A percentile compares a stretch with the other conserved stretches of the same genome.
phyloP scores from a whole-genome alignment of 1,284 basidiomycete species.

The Fomitopsis schrenkii region DNA sequence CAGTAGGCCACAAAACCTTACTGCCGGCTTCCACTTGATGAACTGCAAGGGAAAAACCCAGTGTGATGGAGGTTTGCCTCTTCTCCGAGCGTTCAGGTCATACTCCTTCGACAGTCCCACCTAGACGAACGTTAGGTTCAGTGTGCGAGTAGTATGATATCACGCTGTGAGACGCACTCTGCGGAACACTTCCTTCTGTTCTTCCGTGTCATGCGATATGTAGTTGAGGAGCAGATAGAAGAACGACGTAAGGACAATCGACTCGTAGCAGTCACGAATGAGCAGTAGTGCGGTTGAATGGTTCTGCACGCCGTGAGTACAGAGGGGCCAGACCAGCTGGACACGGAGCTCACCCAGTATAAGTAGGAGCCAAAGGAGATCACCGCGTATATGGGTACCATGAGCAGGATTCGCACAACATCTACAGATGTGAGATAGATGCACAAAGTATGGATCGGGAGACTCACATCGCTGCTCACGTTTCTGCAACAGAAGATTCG shows the following conservation, averaged over 20 bases:
- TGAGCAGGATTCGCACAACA: constrained; percentile 70
- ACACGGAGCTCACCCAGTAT: constrained; percentile 54
- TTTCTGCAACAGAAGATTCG: constrained; percentile 40
- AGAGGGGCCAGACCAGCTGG: not conserved
- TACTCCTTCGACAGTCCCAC: constrained; percentile 50
- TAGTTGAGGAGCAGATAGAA: constrained; percentile 76
- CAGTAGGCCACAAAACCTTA: constrained; percentile 19
- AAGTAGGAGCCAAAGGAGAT: constrained; percentile 68
- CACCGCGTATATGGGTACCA: constrained; percentile 75
- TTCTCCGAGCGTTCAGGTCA: constrained; percentile 39
- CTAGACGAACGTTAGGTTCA: constrained; percentile 8
- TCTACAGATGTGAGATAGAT: constrained; percentile 31
- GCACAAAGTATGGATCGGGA: no score
- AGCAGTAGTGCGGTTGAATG: constrained; percentile 61
- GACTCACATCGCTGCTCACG: constrained; percentile 56
- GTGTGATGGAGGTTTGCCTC: constrained; percentile 44
- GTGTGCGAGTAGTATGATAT: not conserved
- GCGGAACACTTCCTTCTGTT: constrained; percentile 61
- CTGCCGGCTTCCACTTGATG: constrained; percentile 59
- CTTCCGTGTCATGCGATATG: constrained; percentile 58
- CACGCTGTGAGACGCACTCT: constrained; percentile 23
- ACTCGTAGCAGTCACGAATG: constrained; percentile 65
- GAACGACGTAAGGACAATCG: constrained; percentile 70
- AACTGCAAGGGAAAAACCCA: constrained; percentile 74
- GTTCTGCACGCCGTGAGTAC: constrained; percentile 37